Evolutionary conservation across 148 eudicot genomes (phyloP).

Genomic region (Vaccinium myrtillus): DNA sequence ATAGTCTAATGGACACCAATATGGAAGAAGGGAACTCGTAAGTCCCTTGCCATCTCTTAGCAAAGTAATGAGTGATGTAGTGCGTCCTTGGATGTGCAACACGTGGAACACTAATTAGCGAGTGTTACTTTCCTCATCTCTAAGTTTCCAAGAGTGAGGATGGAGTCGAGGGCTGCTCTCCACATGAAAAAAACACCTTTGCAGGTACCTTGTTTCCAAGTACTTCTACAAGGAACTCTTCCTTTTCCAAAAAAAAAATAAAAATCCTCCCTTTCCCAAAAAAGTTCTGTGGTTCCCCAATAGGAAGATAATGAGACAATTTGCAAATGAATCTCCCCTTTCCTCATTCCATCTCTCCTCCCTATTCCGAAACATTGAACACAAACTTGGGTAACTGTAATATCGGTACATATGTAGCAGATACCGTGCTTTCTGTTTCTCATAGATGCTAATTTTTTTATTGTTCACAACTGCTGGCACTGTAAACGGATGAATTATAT

Average conservation of each 20-base stretch:
- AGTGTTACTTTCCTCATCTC: neutral
- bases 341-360: neutral
- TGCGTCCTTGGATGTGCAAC: neutral
- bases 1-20: neutral
- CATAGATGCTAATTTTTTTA: neutral
- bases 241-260: neutral
- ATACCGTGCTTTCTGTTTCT: neutral
- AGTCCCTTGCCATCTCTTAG: neutral
- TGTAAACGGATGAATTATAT: neutral
- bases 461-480: neutral
- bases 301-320: neutral
- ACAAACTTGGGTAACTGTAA: neutral
- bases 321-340: neutral
- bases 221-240: neutral
- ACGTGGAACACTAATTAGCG: neutral
- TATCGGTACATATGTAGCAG: neutral
- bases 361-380: neutral
- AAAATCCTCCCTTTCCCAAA: neutral
- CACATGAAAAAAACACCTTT: neutral
- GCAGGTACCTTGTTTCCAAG: neutral
- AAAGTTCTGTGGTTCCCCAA: neutral
- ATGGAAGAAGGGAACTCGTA: neutral
- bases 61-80: neutral
- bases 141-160: neutral
- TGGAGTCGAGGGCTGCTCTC: neutral